These are phyloP conservation scores for Aspergillus asperescens DNA, from an alignment of 495 filamentous ascomycete genomes.

Conservation along the genomic window DNA sequence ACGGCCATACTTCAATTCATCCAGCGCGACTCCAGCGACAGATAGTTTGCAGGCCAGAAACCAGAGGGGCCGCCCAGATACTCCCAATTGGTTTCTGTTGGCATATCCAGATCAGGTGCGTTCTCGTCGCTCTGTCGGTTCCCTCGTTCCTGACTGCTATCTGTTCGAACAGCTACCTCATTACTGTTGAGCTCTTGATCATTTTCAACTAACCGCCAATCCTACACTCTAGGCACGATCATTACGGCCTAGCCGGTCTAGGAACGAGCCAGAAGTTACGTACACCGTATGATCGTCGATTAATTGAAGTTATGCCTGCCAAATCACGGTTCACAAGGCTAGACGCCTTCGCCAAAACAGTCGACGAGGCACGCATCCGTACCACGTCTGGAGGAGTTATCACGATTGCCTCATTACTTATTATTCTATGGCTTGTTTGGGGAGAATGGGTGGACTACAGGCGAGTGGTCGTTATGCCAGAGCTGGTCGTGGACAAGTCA, in stretches of 20 bases:
- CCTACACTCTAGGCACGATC: neutral
- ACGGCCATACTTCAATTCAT: neutral
- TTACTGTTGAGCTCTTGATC: neutral
- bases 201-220: neutral
- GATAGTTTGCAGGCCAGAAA: slow-evolving; percentile 16
- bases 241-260: slow-evolving; percentile 6
- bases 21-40: slow-evolving; percentile 22
- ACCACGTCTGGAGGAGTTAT: slow-evolving; percentile 97
- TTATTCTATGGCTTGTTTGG: slow-evolving; percentile 84
- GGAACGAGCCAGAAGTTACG: neutral
- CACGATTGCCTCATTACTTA: slow-evolving; percentile 80
- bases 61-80: neutral
- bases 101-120: slow-evolving; percentile 4
- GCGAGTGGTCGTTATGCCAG: slow-evolving; percentile 77
- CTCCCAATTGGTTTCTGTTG: slow-evolving; percentile 9
- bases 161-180: neutral
- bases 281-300: slow-evolving; percentile 30
- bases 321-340: slow-evolving; percentile 89
- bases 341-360: slow-evolving; percentile 97
- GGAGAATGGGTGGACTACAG: slow-evolving; percentile 95
- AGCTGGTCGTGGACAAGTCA: slow-evolving; percentile 94
- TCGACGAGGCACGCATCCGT: slow-evolving; percentile 93
- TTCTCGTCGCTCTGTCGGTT: neutral
- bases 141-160: neutral
- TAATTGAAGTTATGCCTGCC: slow-evolving; percentile 41